phyloP scores from a whole-genome alignment of 257 asterid genomes.

The Cinchona pubescens region DNA sequence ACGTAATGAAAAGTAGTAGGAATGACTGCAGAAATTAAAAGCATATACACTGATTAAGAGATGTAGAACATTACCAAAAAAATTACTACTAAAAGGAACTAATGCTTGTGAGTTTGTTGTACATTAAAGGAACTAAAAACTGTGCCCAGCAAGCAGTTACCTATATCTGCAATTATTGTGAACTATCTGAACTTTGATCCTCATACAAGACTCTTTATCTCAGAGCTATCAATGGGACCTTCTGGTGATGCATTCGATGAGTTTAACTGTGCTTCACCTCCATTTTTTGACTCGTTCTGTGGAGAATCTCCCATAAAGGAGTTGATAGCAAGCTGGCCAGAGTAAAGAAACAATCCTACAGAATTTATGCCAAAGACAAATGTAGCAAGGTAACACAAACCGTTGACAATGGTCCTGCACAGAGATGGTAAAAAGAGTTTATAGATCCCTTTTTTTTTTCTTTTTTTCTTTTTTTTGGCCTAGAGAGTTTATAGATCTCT shows the following conservation, averaged over 20 bases:
- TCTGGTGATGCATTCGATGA: slow-evolving; percentile 28
- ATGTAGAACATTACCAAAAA: slow-evolving; percentile 1
- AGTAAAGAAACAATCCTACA: slow-evolving; percentile 71
- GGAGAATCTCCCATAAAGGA: slow-evolving; percentile 52
- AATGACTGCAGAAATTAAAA: background rate
- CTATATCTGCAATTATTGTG: slow-evolving; percentile 24
- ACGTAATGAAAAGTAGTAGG: background rate
- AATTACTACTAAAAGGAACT: background rate
- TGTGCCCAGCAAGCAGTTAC: background rate
- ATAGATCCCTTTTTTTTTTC: background rate
- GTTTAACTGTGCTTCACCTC: slow-evolving; percentile 27
- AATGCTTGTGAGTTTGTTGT: background rate
- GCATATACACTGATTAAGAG: background rate
- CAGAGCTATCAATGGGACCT: slow-evolving; percentile 34
- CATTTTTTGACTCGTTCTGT: slow-evolving; percentile 19
- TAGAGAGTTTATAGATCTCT: slow-evolving; percentile 1
- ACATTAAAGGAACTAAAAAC: slow-evolving; percentile 7
- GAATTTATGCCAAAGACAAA: slow-evolving; percentile 79
- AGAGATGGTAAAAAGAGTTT: slow-evolving; percentile 8
- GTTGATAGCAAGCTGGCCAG: slow-evolving; percentile 76
- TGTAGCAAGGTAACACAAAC: slow-evolving; percentile 88
- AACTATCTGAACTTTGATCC: slow-evolving; percentile 42
- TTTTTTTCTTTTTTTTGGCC: background rate
- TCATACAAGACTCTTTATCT: slow-evolving; percentile 24
- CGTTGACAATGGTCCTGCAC: slow-evolving; percentile 82